Percentiles rank a stretch among this genome's conserved stretches.
Evolutionary conservation across 352 stramenopile genomes (phyloP).

Genomic region (Phytophthora sp.): DNA sequence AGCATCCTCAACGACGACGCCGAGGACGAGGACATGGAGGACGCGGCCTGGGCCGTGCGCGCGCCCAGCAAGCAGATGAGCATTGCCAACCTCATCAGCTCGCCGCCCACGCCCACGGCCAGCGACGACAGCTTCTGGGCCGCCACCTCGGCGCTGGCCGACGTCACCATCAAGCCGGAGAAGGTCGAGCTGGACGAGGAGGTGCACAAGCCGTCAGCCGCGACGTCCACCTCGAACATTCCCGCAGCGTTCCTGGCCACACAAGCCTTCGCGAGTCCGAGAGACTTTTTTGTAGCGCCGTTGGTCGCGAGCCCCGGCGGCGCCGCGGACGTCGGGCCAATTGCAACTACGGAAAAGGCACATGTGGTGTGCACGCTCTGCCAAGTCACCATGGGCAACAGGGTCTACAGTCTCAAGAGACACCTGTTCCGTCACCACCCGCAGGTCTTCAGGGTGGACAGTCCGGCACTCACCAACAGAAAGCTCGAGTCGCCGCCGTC

Average conservation of each 20-base stretch:
- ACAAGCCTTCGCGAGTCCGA: constrained; percentile 46
- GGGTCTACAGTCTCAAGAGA: constrained; percentile 54
- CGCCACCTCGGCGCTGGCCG: constrained; percentile 26
- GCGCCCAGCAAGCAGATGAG: constrained; percentile 39
- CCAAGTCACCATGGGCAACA: constrained; percentile 48
- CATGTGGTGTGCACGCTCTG: constrained; percentile 57
- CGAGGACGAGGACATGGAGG: constrained; percentile 23
- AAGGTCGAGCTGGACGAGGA: constrained; percentile 16
- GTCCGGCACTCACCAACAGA: constrained; percentile 4
- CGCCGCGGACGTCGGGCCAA: not conserved
- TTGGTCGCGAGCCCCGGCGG: not conserved
- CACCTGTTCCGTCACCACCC: constrained; percentile 55
- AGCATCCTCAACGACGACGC: constrained; percentile 30
- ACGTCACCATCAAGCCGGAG: constrained; percentile 36
- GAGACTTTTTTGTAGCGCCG: constrained; percentile 53
- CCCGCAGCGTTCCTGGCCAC: constrained; percentile 47
- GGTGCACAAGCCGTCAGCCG: not conserved
- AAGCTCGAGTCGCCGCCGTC: constrained; percentile 21
- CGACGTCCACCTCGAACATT: constrained; percentile 37
- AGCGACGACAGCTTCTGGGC: constrained; percentile 33
- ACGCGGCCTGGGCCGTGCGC: constrained; percentile 1
- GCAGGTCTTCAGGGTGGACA: constrained; percentile 47
- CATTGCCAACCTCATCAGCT: constrained; percentile 47
- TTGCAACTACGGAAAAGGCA: constrained; percentile 15
- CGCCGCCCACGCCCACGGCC: constrained; percentile 33